A percentile compares a stretch with the other conserved stretches of the same genome.
phyloP scores from a whole-genome alignment of 1,284 basidiomycete genomes.

The Tranzscheliella williamsii region DNA sequence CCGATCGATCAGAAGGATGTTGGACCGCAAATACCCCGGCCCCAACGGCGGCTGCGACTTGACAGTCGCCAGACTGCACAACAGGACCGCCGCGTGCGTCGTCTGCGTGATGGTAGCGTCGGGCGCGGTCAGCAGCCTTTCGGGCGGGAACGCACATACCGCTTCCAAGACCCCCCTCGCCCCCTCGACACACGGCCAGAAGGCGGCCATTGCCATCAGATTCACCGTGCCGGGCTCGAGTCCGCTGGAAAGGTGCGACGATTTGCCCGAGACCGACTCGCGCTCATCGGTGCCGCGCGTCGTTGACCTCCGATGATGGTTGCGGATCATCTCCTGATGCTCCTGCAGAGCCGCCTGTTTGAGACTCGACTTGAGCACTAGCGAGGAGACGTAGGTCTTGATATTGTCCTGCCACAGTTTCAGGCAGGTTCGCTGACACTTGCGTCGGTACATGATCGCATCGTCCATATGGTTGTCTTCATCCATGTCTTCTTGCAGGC shows the following conservation, averaged over 20 bases:
- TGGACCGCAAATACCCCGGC: constrained; percentile 25
- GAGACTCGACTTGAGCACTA: constrained; percentile 36
- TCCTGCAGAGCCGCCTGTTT: constrained; percentile 33
- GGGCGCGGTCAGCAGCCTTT: constrained; percentile 17
- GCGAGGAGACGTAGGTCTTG: constrained; percentile 38
- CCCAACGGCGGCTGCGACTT: constrained; percentile 32
- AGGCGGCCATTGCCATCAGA: constrained; percentile 37
- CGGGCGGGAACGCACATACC: constrained; percentile 20
- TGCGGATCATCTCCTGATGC: constrained; percentile 36
- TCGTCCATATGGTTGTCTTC: constrained; percentile 19
- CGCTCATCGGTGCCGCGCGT: constrained; percentile 30
- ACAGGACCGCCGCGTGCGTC: constrained; percentile 33
- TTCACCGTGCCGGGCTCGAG: constrained; percentile 31
- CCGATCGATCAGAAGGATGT: constrained; percentile 34
- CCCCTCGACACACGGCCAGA: constrained; percentile 39
- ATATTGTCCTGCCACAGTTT: constrained; percentile 38
- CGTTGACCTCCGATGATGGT: constrained; percentile 25
- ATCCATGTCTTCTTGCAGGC: constrained; percentile 20
- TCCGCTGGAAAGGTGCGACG: constrained; percentile 14
- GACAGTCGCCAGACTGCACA: constrained; percentile 34
- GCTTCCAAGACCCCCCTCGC: constrained; percentile 31
- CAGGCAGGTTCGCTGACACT: constrained; percentile 23
- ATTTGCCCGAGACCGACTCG: constrained; percentile 24
- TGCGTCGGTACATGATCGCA: constrained; percentile 7
- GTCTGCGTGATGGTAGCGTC: constrained; percentile 32